A percentile compares a stretch with the other conserved stretches of the same genome.
Evolutionary conservation across 192 early-diverging fungal genomes (phyloP).

Genomic region (Paraglomus brasilianum): DNA sequence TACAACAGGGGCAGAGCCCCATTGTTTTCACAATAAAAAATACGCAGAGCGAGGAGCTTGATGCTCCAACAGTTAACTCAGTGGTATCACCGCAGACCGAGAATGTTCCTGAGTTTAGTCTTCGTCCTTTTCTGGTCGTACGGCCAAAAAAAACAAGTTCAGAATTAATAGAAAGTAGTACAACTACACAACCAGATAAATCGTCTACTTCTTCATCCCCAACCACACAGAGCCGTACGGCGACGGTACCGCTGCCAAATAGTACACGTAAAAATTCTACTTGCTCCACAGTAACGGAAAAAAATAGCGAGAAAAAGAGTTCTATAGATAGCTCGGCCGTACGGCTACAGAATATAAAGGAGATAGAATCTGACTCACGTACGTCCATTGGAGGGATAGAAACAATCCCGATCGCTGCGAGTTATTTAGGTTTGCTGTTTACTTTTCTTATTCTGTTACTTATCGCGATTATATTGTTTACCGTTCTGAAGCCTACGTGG

Average conservation of each 20-base stretch:
- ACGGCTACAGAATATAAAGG: constrained; percentile 6
- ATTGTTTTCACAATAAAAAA: constrained; percentile 9
- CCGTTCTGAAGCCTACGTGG: neutral
- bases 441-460: constrained; percentile 2
- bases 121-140: too few species aligned
- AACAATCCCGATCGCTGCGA: constrained; percentile 5
- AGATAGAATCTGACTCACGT: constrained; percentile 7
- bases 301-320: neutral
- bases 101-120: neutral
- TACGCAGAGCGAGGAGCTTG: neutral
- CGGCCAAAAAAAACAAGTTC: neutral
- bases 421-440: neutral
- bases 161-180: neutral
- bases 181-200: too few species aligned
- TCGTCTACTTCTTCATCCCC: too few species aligned
- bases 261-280: neutral
- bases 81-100: too few species aligned
- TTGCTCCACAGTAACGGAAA: neutral
- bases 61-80: constrained; percentile 6
- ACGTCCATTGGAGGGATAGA: constrained; percentile 8
- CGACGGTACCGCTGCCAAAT: neutral
- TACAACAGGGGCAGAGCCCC: neutral
- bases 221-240: too few species aligned
- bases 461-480: constrained; percentile 1
- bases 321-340: neutral